Percentiles rank a stretch among this genome's conserved stretches.
Evolutionary conservation across 768 basidiomycete genomes (phyloP).

Genomic region (Psilocybe cubensis): DNA sequence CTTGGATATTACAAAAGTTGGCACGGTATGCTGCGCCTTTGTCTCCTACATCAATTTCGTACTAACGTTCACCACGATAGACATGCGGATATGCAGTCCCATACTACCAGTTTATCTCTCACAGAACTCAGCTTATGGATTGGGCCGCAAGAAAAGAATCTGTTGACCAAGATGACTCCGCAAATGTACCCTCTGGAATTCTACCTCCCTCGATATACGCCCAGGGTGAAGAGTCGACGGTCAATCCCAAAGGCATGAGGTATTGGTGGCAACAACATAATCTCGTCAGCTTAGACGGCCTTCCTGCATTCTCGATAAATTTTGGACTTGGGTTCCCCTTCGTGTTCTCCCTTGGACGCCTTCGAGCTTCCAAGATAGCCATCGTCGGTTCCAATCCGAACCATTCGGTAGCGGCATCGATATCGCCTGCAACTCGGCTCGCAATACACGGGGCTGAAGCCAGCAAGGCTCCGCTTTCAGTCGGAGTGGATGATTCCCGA

Average conservation of each 20-base stretch:
- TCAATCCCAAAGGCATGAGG: slow-evolving; percentile 49
- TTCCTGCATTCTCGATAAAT: slow-evolving; percentile 45
- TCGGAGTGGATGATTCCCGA: not conserved
- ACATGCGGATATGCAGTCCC: slow-evolving; percentile 73
- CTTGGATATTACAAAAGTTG: slow-evolving; percentile 62
- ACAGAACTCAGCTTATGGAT: slow-evolving; percentile 55
- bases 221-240: not conserved
- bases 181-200: slow-evolving; percentile 7
- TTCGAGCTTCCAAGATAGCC: not conserved
- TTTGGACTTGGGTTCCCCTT: slow-evolving; percentile 22
- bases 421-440: not conserved
- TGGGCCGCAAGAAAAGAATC: slow-evolving; percentile 48
- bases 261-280: slow-evolving; percentile 60
- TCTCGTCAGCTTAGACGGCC: slow-evolving; percentile 55
- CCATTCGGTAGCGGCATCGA: not conserved
- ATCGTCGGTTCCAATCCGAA: not conserved
- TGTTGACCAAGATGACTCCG: slow-evolving; percentile 33
- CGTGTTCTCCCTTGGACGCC: slow-evolving; percentile 11
- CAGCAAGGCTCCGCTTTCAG: not conserved
- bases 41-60: not conserved
- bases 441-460: not conserved
- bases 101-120: slow-evolving; percentile 56
- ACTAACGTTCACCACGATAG: slow-evolving; percentile 35
- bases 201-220: slow-evolving; percentile 12
- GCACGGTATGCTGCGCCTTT: slow-evolving; percentile 36